phyloP scores from a whole-genome alignment of 176 grass and related monocot species.

The Avena sativa region DNA sequence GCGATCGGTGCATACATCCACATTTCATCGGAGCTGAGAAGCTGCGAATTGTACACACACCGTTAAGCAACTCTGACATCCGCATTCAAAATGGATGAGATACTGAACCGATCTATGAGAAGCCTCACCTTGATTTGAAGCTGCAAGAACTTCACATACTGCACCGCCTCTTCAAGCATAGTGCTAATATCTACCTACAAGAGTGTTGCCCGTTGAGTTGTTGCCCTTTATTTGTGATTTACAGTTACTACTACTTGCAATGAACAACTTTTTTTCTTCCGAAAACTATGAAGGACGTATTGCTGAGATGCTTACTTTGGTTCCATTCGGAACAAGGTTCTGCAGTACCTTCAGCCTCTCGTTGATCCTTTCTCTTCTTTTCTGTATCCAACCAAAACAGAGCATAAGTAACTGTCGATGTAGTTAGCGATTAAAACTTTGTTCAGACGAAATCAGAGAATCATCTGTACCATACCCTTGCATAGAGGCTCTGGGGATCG shows the following conservation, averaged over 20 bases:
- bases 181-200: slow-evolving; percentile 91
- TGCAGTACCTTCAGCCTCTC: slow-evolving; percentile 78
- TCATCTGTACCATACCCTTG: slow-evolving; percentile 60
- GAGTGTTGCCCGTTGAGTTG: slow-evolving; percentile 19
- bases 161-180: slow-evolving; percentile 91
- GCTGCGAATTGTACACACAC: slow-evolving; percentile 51
- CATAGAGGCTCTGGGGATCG: slow-evolving; percentile 84
- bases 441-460: slow-evolving; percentile 24
- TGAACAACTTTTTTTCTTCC: not conserved
- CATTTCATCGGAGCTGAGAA: slow-evolving; percentile 78
- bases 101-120: not conserved
- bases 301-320: slow-evolving; percentile 69
- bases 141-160: slow-evolving; percentile 89
- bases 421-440: not conserved
- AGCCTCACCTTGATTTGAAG: slow-evolving; percentile 81
- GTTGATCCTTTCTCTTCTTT: slow-evolving; percentile 88
- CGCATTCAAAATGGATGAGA: not conserved
- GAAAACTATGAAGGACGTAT: not conserved
- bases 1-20: slow-evolving; percentile 94
- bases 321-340: slow-evolving; percentile 89
- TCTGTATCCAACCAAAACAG: slow-evolving; percentile 53
- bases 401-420: slow-evolving; percentile 44
- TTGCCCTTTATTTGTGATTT: not conserved
- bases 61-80: slow-evolving; percentile 9
- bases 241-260: not conserved